Conservation (phyloP, 345 rosid species). For the Eucalyptus polyanthemos region DNA sequence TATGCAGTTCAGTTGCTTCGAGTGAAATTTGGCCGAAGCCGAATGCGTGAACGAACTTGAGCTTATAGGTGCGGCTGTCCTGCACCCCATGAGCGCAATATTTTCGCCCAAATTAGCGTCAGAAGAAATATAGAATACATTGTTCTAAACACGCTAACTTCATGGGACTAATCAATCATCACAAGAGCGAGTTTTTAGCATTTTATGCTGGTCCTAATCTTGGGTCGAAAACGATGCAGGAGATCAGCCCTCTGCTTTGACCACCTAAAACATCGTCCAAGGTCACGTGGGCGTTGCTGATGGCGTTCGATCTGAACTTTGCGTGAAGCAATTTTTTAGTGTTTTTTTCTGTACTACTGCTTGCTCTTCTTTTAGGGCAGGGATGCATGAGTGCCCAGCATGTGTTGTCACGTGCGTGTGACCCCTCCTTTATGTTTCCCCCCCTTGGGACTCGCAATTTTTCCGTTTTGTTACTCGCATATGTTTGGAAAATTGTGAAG, state of each 20-base stretch:
- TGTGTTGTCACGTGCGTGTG: slow-evolving; percentile 17
- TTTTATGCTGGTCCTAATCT: background rate
- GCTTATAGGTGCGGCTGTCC: background rate
- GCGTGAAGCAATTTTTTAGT: background rate
- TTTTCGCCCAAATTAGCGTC: background rate
- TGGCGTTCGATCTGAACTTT: background rate
- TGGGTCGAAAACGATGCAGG: background rate
- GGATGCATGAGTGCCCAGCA: slow-evolving; percentile 5
- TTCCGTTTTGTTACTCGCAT: background rate
- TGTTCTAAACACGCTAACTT: background rate
- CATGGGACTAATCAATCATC: background rate
- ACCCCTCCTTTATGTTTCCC: background rate
- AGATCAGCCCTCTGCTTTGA: background rate
- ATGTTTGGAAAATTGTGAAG: background rate
- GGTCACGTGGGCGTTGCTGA: background rate
- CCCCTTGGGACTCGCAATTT: background rate
- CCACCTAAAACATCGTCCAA: background rate
- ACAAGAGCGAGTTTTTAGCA: background rate
- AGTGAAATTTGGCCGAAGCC: background rate
- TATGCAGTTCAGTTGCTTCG: background rate
- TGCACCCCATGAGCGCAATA: background rate
- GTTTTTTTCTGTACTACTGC: background rate
- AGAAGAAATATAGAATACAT: background rate
- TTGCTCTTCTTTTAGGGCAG: background rate
- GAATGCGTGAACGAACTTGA: background rate